These are phyloP conservation scores for Auxenochlorella pyrenoidosa DNA, from an alignment of 139 green algal genomes.

Conservation along the genomic window DNA sequence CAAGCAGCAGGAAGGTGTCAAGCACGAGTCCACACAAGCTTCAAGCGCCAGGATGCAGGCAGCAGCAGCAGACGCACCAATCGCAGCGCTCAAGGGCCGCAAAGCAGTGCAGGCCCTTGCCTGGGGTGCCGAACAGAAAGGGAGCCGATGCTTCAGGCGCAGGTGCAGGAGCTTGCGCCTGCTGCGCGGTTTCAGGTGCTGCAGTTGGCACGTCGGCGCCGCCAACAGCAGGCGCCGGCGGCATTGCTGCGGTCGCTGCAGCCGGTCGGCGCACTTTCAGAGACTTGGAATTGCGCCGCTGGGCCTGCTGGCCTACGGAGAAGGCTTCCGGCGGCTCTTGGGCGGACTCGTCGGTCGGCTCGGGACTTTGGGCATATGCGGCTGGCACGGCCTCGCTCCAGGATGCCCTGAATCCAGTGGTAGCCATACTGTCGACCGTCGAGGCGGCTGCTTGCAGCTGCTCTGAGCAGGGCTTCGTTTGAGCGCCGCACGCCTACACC, in stretches of 20 bases:
- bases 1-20: background rate
- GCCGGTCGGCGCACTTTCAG: background rate
- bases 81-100: background rate
- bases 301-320: background rate
- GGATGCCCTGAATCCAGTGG: background rate
- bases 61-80: background rate
- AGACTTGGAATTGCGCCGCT: background rate
- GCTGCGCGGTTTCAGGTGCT: background rate
- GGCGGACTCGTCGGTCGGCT: background rate
- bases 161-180: background rate
- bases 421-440: too few relatives aligned
- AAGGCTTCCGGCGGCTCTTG: background rate
- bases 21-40: too few relatives aligned
- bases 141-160: background rate
- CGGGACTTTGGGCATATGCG: background rate
- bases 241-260: background rate
- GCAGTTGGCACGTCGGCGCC: background rate
- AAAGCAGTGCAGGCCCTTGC: background rate
- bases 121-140: constrained; percentile 26
- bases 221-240: background rate
- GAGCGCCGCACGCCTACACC: too few relatives aligned
- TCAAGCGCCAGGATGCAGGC: background rate
- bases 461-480: too few relatives aligned
- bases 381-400: background rate
- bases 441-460: too few relatives aligned